phyloP scores from a whole-genome alignment of 2,329 filamentous ascomycete genomes.

The Trichoderma polysporum region DNA sequence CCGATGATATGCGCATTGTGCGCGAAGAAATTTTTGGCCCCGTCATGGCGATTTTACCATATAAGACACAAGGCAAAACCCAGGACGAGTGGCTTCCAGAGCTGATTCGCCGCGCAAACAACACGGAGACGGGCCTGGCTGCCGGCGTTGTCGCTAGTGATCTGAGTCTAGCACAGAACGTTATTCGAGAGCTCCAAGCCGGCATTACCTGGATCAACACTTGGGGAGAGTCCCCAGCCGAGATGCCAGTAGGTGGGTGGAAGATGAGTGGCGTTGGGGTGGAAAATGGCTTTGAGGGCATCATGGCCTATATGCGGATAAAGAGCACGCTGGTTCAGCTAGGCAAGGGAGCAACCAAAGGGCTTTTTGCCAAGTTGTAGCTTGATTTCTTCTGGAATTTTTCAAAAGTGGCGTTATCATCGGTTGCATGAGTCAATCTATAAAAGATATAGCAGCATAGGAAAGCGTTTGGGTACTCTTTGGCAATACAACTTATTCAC shows the following conservation, averaged over 20 bases:
- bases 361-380: conserved; percentile 69
- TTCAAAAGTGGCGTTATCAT: neutral
- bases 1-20: conserved; percentile 75
- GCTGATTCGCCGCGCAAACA: conserved; percentile 70
- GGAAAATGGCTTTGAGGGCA: conserved; percentile 77
- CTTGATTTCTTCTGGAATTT: neutral
- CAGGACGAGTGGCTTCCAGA: conserved; percentile 56
- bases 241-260: conserved; percentile 93
- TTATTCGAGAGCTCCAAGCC: conserved; percentile 70
- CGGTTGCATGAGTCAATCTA: neutral
- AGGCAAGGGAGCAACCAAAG: conserved; percentile 60
- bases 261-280: conserved; percentile 86
- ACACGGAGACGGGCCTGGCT: conserved; percentile 74
- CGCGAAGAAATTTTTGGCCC: conserved; percentile 87
- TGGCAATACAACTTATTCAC: neutral
- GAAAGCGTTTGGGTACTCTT: neutral
- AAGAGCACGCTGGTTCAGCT: conserved; percentile 89
- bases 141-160: conserved; percentile 81
- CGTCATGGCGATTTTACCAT: conserved; percentile 78
- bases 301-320: conserved; percentile 80
- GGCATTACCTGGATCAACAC: conserved; percentile 93
- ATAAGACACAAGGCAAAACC: conserved; percentile 49
- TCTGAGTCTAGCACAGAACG: conserved; percentile 69
- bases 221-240: conserved; percentile 87
- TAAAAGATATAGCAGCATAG: neutral